Base-by-base conservation (phyloP, 2,329 filamentous ascomycete species). In the Hypoxylon sp. region DNA sequence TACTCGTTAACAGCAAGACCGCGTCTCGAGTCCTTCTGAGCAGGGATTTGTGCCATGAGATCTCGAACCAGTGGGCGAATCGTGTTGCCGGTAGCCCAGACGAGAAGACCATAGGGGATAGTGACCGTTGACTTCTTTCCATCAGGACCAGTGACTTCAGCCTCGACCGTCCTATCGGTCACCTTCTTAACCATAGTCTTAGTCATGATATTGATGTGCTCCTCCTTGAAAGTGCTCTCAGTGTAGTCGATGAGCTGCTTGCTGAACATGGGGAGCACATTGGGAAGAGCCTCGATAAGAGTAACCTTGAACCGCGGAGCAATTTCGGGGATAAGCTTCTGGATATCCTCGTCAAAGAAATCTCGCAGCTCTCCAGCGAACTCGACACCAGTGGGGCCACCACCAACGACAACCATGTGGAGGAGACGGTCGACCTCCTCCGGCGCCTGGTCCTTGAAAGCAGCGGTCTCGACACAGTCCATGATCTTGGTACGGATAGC, bases 141-240 rank as follows among this genome's bases (percentile, higher is more conserved):
- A 75, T 97, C 93, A 17, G 94, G 91, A 57, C 89, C 88, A 61
- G 89, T 91, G 55, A 90, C 89, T 81, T 97, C 93, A 72, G 95
- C 96, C 84, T 98, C 93, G 77, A 99, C 95, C 78, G 89, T 91
- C 83, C 92, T 97, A 76, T 96, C 91, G 32, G 93, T 97, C 67
- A 99, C 96, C 69, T 92, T 94, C 88, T 98, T 98, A 80, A 99
- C 96, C 91, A 97, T 97, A 73, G 96, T 98, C 89, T 98, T 98
- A 76, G 96, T 97, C 82, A 93, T 92, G 83, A 99, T 97, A 75
- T 93, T 91, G 79, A 99, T 99, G 79, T 94, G 94, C 83, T 99
- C 96, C 85, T 99, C 96, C 84, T 97, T 96, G 86, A 99, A 97
- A 51, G 95, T 98, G 82, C 94, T 95, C 85, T 99, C 96, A 75